Evolutionary conservation across 768 basidiomycete genomes (phyloP).

Genomic region (Strobilomyces dryophilus): DNA sequence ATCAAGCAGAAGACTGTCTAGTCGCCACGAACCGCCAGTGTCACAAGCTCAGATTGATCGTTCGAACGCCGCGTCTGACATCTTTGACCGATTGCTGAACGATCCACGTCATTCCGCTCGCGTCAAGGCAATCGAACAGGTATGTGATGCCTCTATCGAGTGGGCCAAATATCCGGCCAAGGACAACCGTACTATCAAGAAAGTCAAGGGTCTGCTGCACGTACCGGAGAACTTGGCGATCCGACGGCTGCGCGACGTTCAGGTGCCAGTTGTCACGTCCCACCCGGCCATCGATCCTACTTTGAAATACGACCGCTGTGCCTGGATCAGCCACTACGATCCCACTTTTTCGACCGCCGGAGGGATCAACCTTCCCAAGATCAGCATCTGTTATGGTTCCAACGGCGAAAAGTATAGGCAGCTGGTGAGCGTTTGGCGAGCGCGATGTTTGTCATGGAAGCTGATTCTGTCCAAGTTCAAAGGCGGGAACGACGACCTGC

Average conservation of each 20-base stretch:
- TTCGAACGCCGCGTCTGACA: slow-evolving; percentile 55
- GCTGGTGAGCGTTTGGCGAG: slow-evolving; percentile 50
- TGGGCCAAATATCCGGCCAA: slow-evolving; percentile 67
- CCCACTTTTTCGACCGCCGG: slow-evolving; percentile 59
- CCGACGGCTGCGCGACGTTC: slow-evolving; percentile 45
- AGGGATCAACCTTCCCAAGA: slow-evolving; percentile 82
- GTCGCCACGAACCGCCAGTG: slow-evolving; percentile 38
- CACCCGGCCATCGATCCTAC: slow-evolving; percentile 67
- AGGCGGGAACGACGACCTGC: slow-evolving; percentile 84
- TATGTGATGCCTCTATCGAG: slow-evolving; percentile 64
- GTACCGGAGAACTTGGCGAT: slow-evolving; percentile 49
- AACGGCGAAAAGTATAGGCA: slow-evolving; percentile 70
- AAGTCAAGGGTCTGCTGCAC: slow-evolving; percentile 23
- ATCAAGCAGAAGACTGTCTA: slow-evolving; percentile 41
- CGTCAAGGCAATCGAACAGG: slow-evolving; percentile 49
- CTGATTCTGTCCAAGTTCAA: slow-evolving; percentile 65
- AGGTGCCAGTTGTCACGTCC: slow-evolving; percentile 82
- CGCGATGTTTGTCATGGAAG: background rate
- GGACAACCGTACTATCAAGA: slow-evolving; percentile 24
- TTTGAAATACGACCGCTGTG: slow-evolving; percentile 60
- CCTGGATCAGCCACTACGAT: slow-evolving; percentile 67
- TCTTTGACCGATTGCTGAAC: slow-evolving; percentile 52
- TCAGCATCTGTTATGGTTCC: slow-evolving; percentile 62
- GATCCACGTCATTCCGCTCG: slow-evolving; percentile 38
- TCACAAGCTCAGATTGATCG: slow-evolving; percentile 48